These are phyloP conservation scores for Tricholoma sp. DNA, from an alignment of 768 basidiomycete species.

Conservation along the genomic window DNA sequence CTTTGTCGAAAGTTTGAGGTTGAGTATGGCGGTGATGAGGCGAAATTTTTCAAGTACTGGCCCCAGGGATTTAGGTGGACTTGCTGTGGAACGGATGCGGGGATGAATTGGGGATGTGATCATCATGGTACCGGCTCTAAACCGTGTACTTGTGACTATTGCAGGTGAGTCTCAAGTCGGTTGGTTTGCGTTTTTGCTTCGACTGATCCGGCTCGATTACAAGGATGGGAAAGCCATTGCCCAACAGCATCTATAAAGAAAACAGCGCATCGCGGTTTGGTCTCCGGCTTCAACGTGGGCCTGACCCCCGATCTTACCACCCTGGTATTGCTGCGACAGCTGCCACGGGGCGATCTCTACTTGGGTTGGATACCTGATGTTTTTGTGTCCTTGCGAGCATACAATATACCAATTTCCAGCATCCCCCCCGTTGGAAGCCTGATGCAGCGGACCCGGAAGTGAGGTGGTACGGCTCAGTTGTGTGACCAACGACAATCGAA, in stretches of 20 bases:
- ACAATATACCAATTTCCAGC: too few species aligned
- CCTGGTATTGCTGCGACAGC: conserved; percentile 15
- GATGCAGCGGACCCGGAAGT: too few species aligned
- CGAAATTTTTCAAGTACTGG: conserved; percentile 25
- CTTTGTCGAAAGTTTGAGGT: conserved; percentile 23
- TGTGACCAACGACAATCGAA: too few species aligned
- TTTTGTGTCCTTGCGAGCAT: background rate
- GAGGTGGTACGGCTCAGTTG: too few species aligned
- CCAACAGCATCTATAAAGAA: conserved; percentile 25
- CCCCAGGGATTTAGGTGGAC: conserved; percentile 32
- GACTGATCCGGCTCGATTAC: background rate
- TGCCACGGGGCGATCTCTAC: conserved; percentile 14
- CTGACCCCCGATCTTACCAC: conserved; percentile 28
- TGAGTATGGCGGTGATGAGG: conserved; percentile 22
- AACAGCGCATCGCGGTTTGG: conserved; percentile 24
- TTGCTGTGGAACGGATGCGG: conserved; percentile 32
- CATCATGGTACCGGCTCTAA: conserved; percentile 33
- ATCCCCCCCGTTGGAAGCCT: too few species aligned
- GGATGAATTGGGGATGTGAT: conserved; percentile 31
- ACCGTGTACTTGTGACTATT: conserved; percentile 34
- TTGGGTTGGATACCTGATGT: conserved; percentile 24
- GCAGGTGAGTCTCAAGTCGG: conserved; percentile 25
- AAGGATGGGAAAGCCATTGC: conserved; percentile 31
- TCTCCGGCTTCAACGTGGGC: conserved; percentile 26
- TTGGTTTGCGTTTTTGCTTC: background rate